These are phyloP conservation scores for Penicillium fimorum DNA, from an alignment of 495 filamentous ascomycete species.

Conservation along the genomic window DNA sequence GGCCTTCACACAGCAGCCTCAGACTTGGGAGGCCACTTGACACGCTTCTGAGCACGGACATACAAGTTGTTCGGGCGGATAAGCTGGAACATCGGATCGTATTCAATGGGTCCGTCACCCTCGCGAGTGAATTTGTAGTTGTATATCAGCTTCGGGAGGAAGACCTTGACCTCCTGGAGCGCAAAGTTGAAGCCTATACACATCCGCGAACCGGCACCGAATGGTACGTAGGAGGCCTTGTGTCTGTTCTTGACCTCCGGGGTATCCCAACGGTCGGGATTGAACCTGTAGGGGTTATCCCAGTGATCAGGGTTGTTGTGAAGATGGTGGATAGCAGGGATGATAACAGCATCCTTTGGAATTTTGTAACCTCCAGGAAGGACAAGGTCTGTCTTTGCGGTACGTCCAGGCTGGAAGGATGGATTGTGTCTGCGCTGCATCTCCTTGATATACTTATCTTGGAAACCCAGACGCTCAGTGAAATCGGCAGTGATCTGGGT, in stretches of 20 bases:
- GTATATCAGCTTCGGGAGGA: conserved; percentile 50
- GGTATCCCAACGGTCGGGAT: conserved; percentile 54
- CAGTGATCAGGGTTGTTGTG: conserved; percentile 51
- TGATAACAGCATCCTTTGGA: conserved; percentile 42
- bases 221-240: conserved; percentile 48
- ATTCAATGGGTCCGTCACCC: conserved; percentile 42
- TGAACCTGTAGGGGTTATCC: conserved; percentile 50
- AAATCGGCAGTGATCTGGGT: conserved; percentile 30
- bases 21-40: conserved; percentile 23
- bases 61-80: conserved; percentile 54
- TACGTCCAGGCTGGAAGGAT: conserved; percentile 54
- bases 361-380: conserved; percentile 54
- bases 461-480: conserved; percentile 36
- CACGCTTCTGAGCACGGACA: conserved; percentile 34
- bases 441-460: conserved; percentile 57
- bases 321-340: conserved; percentile 47
- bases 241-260: conserved; percentile 46
- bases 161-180: conserved; percentile 50
- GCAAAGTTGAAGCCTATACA: conserved; percentile 61
- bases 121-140: conserved; percentile 49
- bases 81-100: conserved; percentile 55
- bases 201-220: conserved; percentile 46
- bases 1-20: neutral
- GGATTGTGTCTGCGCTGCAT: conserved; percentile 55
- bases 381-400: conserved; percentile 45